phyloP scores from a whole-genome alignment of 2,329 filamentous ascomycete genomes.

The Herpotrichia juniperi region DNA sequence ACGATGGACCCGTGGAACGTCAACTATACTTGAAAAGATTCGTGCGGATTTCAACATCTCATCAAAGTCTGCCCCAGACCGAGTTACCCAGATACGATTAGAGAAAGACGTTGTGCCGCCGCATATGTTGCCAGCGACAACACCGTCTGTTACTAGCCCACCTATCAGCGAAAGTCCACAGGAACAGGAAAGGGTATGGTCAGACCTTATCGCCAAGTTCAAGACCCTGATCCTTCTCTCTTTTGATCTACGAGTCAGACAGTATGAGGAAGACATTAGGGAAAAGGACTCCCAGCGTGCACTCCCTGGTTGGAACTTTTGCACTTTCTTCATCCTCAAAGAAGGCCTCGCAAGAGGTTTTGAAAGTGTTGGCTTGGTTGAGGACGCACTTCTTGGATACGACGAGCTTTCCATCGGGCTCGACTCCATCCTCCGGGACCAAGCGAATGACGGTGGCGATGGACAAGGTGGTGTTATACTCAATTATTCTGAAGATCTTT shows the following conservation, averaged over 20 bases:
- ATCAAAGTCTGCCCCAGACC: constrained; percentile 74
- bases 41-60: constrained; percentile 86
- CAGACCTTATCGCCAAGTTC: constrained; percentile 82
- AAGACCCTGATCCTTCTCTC: constrained; percentile 86
- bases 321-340: constrained; percentile 97
- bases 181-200: constrained; percentile 82
- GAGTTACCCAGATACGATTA: constrained; percentile 84
- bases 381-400: constrained; percentile 93
- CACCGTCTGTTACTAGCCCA: constrained; percentile 41
- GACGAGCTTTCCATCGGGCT: constrained; percentile 90
- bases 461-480: constrained; percentile 76
- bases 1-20: constrained; percentile 79
- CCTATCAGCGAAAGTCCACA: constrained; percentile 66
- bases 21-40: constrained; percentile 86
- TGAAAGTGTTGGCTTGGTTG: constrained; percentile 92
- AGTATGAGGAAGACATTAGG: constrained; percentile 97
- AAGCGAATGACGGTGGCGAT: constrained; percentile 64
- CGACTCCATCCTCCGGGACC: constrained; percentile 80
- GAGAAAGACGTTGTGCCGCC: constrained; percentile 55
- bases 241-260: constrained; percentile 87
- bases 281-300: constrained; percentile 88
- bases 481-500: constrained; percentile 74
- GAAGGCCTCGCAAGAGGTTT: constrained; percentile 93
- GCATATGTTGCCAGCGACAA: constrained; percentile 51
- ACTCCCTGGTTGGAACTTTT: constrained; percentile 97